Evolutionary conservation across 108 stramenopile species (phyloP).

Genomic region (Nannochloropsis salina): DNA sequence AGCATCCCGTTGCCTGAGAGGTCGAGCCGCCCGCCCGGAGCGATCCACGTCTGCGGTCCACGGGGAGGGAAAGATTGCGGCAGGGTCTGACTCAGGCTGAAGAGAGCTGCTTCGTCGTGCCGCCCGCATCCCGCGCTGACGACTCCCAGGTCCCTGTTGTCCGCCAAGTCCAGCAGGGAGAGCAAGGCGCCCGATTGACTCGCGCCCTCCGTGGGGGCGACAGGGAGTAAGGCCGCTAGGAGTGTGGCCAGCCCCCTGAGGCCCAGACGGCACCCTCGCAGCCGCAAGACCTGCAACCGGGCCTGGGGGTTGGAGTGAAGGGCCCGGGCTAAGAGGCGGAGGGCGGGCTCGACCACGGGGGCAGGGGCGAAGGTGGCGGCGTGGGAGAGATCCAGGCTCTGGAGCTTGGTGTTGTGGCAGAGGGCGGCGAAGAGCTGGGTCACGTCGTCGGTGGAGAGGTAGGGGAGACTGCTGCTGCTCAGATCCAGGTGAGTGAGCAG

Average conservation of each 20-base stretch:
- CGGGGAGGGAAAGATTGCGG: neutral
- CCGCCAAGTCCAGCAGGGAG: neutral
- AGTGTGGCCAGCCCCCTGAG: neutral
- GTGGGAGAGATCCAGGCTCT: conserved; percentile 5
- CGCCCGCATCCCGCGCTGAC: neutral
- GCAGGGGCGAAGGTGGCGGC: neutral
- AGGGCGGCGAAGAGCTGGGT: conserved; percentile 8
- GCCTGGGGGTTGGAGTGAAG: neutral
- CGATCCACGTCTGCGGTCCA: neutral
- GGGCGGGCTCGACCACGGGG: neutral
- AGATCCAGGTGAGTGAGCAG: neutral
- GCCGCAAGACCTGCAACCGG: neutral
- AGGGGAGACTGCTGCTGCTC: neutral
- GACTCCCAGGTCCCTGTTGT: neutral
- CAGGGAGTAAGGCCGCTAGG: neutral
- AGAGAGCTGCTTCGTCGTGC: neutral
- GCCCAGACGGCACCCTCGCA: neutral
- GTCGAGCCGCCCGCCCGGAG: neutral
- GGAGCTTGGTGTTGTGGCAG: neutral
- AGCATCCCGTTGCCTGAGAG: neutral
- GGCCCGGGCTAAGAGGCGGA: neutral
- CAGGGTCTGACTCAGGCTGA: neutral
- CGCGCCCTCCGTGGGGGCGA: neutral
- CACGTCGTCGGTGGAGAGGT: neutral
- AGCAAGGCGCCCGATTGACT: neutral